A percentile compares a stretch with the other conserved stretches of the same genome.
Conservation (phyloP, 352 stramenopile species). For the Phytophthora tentaculata region DNA sequence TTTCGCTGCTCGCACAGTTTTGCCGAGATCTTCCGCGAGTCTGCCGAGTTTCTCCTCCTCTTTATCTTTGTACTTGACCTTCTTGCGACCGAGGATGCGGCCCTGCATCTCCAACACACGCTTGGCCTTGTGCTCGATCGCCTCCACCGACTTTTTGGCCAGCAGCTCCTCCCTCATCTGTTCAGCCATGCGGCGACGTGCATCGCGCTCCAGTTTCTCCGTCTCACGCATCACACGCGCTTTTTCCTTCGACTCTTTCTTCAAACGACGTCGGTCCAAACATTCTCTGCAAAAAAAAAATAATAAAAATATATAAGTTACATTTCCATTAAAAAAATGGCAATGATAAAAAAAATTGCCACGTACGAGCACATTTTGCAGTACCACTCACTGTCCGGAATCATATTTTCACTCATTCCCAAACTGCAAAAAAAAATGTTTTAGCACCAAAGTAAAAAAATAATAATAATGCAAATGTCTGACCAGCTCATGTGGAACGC, state of each 20-base stretch:
- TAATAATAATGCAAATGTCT: slow-evolving; percentile 18
- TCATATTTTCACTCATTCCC: slow-evolving; percentile 75
- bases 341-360: background rate
- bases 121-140: slow-evolving; percentile 85
- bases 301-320: slow-evolving; percentile 4
- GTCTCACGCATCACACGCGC: slow-evolving; percentile 79
- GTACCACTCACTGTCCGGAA: slow-evolving; percentile 87
- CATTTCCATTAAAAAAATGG: background rate
- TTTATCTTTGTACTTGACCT: slow-evolving; percentile 92
- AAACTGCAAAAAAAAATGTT: slow-evolving; percentile 56
- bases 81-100: slow-evolving; percentile 85
- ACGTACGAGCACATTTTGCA: slow-evolving; percentile 90
- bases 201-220: slow-evolving; percentile 83
- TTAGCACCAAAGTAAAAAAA: slow-evolving; percentile 4
- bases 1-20: slow-evolving; percentile 76
- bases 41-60: slow-evolving; percentile 87
- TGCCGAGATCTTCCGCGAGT: slow-evolving; percentile 78
- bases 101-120: slow-evolving; percentile 89
- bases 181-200: slow-evolving; percentile 60
- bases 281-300: slow-evolving; percentile 56
- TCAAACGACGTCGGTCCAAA: slow-evolving; percentile 76
- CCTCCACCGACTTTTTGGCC: slow-evolving; percentile 77
- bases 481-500: slow-evolving; percentile 93
- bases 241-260: slow-evolving; percentile 82
- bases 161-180: slow-evolving; percentile 79